Evolutionary conservation across 2,329 filamentous ascomycete genomes (phyloP).

Genomic region (Verticillium dahliae): DNA sequence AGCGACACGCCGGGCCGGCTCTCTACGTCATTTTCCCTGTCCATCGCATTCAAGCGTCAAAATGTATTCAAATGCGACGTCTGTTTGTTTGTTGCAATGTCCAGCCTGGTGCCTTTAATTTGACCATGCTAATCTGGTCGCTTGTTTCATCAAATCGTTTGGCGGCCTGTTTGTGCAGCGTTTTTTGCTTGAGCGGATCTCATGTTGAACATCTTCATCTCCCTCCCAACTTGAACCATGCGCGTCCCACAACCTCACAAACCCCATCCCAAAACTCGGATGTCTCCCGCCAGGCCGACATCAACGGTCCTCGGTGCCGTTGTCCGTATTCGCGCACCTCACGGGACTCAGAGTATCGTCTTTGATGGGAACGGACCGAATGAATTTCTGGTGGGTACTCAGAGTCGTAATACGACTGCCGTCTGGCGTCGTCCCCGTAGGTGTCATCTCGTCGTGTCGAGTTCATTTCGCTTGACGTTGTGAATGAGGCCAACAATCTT

Average conservation of each 20-base stretch:
- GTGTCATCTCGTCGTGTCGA: background rate
- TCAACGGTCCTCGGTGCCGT: constrained; percentile 4
- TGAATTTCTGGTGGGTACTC: background rate
- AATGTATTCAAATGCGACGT: background rate
- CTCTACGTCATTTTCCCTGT: background rate
- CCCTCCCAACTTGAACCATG: constrained; percentile 25
- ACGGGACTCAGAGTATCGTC: background rate
- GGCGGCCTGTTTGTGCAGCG: background rate
- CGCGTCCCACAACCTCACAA: constrained; percentile 28
- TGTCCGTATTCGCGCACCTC: background rate
- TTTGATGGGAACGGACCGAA: background rate
- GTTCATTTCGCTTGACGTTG: background rate
- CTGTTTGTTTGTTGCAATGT: background rate
- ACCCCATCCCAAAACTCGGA: constrained; percentile 30
- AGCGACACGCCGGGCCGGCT: background rate
- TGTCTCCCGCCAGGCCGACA: constrained; percentile 22
- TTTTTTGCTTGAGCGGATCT: background rate
- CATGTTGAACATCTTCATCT: constrained; percentile 1
- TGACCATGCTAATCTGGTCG: background rate
- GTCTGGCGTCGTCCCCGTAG: background rate
- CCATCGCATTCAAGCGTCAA: background rate
- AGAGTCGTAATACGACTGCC: background rate
- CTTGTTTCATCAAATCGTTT: background rate
- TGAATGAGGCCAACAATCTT: background rate
- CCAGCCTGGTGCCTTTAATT: background rate